These are phyloP conservation scores for Torulaspora indica DNA, from an alignment of 805 yeast genomes.

Conservation along the genomic window DNA sequence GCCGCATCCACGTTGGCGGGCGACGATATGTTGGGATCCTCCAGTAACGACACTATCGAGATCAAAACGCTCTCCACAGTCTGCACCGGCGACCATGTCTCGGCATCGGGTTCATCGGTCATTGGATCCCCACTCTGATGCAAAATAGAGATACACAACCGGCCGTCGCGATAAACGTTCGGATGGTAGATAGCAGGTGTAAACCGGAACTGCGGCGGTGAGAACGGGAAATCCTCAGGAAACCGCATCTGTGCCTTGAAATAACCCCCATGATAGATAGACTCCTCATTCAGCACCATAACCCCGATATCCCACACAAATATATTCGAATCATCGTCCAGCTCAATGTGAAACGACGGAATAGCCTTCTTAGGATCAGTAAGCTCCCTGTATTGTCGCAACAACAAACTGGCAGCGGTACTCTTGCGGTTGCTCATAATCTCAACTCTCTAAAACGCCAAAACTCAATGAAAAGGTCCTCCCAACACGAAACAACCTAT, in stretches of 20 bases:
- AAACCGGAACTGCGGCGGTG: slow-evolving; percentile 90
- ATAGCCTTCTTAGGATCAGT: slow-evolving; percentile 86
- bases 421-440: slow-evolving; percentile 37
- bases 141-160: slow-evolving; percentile 86
- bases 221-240: slow-evolving; percentile 84
- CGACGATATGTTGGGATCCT: slow-evolving; percentile 87
- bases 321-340: slow-evolving; percentile 55
- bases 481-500: not conserved
- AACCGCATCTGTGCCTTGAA: slow-evolving; percentile 92
- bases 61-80: slow-evolving; percentile 87
- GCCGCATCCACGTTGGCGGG: slow-evolving; percentile 98
- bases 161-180: slow-evolving; percentile 88
- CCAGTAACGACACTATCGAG: slow-evolving; percentile 82
- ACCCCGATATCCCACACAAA: slow-evolving; percentile 81
- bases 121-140: slow-evolving; percentile 90
- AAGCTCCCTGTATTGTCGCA: slow-evolving; percentile 90
- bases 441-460: not conserved
- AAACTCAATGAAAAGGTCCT: not conserved
- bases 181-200: slow-evolving; percentile 94
- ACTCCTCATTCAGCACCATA: slow-evolving; percentile 84
- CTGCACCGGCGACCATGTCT: slow-evolving; percentile 92
- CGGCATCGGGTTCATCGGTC: slow-evolving; percentile 86
- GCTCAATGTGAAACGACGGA: slow-evolving; percentile 64
- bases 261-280: slow-evolving; percentile 90
- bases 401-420: slow-evolving; percentile 75